These are phyloP conservation scores for Metschnikowia lunata DNA, from an alignment of 805 yeast genomes.

Conservation along the genomic window DNA sequence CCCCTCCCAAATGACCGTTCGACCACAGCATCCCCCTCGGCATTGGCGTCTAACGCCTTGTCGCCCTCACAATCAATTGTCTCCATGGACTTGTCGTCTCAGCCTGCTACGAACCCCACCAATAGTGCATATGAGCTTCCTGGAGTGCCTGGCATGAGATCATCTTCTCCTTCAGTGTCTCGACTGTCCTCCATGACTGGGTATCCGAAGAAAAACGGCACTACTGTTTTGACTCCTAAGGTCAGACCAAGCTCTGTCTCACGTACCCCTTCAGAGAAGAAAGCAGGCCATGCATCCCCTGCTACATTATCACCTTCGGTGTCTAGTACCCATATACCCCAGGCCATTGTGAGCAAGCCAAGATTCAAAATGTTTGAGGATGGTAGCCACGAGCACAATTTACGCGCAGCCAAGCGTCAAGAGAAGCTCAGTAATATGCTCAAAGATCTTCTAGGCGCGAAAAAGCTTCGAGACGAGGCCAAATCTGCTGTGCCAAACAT, in stretches of 20 bases:
- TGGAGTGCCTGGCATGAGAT: not conserved
- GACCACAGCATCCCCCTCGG: slow-evolving; percentile 10
- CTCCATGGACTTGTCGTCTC: slow-evolving; percentile 4
- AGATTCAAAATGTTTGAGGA: slow-evolving; percentile 57
- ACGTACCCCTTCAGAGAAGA: slow-evolving; percentile 20
- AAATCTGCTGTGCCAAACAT: slow-evolving; percentile 70
- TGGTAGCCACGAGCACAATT: slow-evolving; percentile 77
- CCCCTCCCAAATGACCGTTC: slow-evolving; percentile 18
- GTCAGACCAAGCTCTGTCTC: slow-evolving; percentile 18
- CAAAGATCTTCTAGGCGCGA: slow-evolving; percentile 71
- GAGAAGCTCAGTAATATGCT: slow-evolving; percentile 73
- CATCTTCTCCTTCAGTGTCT: slow-evolving; percentile 16
- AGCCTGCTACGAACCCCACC: not conserved
- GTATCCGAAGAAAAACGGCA: slow-evolving; percentile 10
- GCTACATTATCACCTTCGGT: slow-evolving; percentile 11
- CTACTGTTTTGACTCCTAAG: slow-evolving; percentile 4
- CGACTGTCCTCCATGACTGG: slow-evolving; percentile 17
- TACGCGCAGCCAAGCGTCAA: slow-evolving; percentile 71
- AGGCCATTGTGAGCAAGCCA: slow-evolving; percentile 25
- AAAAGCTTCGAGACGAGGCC: slow-evolving; percentile 65
- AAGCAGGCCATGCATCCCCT: slow-evolving; percentile 7
- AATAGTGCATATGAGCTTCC: not conserved
- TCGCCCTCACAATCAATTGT: slow-evolving; percentile 5
- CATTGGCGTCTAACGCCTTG: not conserved
- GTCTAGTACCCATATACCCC: slow-evolving; percentile 10